Base-by-base conservation (phyloP, 495 filamentous ascomycete species). In the Geoglossum glabrum region DNA sequence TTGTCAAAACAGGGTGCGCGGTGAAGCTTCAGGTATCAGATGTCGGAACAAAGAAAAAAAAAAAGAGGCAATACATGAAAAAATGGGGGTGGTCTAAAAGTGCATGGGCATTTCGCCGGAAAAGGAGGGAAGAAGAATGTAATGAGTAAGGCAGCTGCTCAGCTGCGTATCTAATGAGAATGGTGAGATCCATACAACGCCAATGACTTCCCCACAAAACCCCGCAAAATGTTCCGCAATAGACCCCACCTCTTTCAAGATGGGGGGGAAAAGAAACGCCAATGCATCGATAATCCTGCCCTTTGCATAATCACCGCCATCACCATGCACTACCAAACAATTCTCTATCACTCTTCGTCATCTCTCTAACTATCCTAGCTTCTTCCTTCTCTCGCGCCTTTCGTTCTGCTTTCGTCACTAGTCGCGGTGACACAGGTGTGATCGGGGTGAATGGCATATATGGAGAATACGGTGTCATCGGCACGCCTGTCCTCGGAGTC, bases 371-470 rank as follows among this genome's bases (percentile, higher is more conserved):
- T 10, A 40, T 11, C 55, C 36, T 57, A 1, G 13, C 17, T 34
- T 28, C 8, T 46, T 45, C 33, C 28, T 36, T 21, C 13, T 57
- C 19, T 33, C 34, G n/a, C 19, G 72, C 67, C 69, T 55, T 79
- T 71, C 78, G 76, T 17, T 74, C 78, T 63, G 79, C 77, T 57
- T 78, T 61, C 11, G 81, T 87, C 45, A 87, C 81, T 51, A 89
- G 73, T 49, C 81, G 80, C 0, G 90, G 89, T 30, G 89, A 93
- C 58, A 96, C 80, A 0, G 90, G 90, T 17, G 92, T 85, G 8
- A 93, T 74, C 0, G 90, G 89, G 1, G 84, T 87, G 65, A 85
- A 90, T 0, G 90, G 90, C 76, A 94, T 92, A 65, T 96, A 96
- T 5, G 90, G 86, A 57, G 79, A 83, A 68, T 96, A 95, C 6